Conservation (phyloP, 2,329 filamentous ascomycete genomes). For the Fusarium nelsonii region DNA sequence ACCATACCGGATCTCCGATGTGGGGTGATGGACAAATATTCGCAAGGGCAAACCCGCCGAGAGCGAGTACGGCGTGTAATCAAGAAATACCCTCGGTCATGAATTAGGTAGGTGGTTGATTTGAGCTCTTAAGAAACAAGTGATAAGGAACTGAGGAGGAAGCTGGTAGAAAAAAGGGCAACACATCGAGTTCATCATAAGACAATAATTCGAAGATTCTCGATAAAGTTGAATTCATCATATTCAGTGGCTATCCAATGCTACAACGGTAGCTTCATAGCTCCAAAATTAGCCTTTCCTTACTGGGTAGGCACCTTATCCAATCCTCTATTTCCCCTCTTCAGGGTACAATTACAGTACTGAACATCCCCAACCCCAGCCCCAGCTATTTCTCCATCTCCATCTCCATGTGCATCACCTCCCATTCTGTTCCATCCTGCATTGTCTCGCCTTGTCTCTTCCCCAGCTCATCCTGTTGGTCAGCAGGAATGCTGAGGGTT, state of each 20-base stretch:
- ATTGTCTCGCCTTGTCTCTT: conserved; percentile 1
- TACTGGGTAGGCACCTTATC: conserved; percentile 35
- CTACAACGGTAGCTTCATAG: conserved; percentile 29
- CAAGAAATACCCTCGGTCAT: neutral
- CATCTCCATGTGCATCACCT: conserved; percentile 5
- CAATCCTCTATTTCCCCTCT: conserved; percentile 27
- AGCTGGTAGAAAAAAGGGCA: conserved; percentile 1
- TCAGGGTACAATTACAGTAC: conserved; percentile 5
- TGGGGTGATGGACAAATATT: conserved; percentile 36
- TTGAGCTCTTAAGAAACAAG: neutral
- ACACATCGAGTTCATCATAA: neutral
- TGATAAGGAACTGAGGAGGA: conserved; percentile 2
- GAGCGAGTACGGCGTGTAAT: conserved; percentile 23
- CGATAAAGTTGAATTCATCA: conserved; percentile 1
- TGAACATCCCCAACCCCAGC: conserved; percentile 32
- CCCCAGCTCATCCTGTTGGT: conserved; percentile 5
- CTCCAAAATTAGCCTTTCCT: conserved; percentile 37
- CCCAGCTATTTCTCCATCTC: conserved; percentile 39
- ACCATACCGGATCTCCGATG: conserved; percentile 41
- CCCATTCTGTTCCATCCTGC: conserved; percentile 5
- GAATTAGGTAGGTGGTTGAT: neutral
- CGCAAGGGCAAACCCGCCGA: conserved; percentile 28
- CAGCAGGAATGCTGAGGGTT: conserved; percentile 21
- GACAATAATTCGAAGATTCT: neutral
- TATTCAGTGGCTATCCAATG: conserved; percentile 2